Evolutionary conservation across 192 early-diverging fungal genomes (phyloP).

Genomic region (Rhizoclosmatium sp.): DNA sequence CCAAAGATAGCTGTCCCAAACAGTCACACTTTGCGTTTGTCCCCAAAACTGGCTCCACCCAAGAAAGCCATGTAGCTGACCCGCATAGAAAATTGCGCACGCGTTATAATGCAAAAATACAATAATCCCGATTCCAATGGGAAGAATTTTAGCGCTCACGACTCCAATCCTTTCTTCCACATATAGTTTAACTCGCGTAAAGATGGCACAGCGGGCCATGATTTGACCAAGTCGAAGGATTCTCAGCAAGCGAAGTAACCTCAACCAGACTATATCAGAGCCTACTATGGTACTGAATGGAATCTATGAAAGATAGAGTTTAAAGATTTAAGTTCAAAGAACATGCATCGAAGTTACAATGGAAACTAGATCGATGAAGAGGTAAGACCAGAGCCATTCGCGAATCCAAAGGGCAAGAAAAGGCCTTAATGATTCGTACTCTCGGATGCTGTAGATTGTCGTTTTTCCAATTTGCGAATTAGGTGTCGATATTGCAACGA

Average conservation of each 20-base stretch:
- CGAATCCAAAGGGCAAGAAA: background rate
- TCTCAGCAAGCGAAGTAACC: constrained; percentile 37
- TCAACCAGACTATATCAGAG: background rate
- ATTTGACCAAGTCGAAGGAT: background rate
- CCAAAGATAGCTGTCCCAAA: background rate
- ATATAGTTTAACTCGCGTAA: background rate
- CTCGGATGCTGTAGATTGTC: constrained; percentile 14
- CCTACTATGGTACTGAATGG: background rate
- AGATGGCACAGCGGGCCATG: background rate
- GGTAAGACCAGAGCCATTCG: background rate
- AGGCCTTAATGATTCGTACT: constrained; percentile 7
- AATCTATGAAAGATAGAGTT: constrained; percentile 37
- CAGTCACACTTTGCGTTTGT: constrained; percentile 32
- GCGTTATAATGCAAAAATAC: constrained; percentile 10
- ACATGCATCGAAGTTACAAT: background rate
- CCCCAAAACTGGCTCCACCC: constrained; percentile 3
- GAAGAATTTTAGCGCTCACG: background rate
- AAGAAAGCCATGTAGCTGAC: background rate
- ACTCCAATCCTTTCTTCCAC: background rate
- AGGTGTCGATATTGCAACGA: background rate
- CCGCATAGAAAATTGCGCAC: background rate
- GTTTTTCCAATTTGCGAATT: background rate
- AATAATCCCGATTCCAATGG: constrained; percentile 4
- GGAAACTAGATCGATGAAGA: background rate
- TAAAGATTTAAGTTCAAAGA: constrained; percentile 12